Conservation (phyloP, 805 yeast genomes). For the Wickerhamiella australiensis region DNA sequence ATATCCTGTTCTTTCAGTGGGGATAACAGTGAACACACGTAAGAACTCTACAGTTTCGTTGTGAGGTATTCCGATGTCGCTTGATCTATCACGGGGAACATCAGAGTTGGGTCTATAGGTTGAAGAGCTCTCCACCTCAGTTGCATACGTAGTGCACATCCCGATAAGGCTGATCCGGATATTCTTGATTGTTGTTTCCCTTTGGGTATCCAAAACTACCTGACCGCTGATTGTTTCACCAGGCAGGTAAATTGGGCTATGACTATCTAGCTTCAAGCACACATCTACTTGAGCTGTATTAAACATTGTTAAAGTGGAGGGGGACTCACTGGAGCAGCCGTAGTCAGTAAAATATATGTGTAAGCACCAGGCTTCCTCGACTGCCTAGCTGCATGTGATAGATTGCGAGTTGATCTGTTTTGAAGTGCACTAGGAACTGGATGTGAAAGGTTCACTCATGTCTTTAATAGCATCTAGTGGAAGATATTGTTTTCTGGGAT, state of each 20-base stretch:
- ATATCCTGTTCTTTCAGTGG: neutral
- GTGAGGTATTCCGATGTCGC: too few relatives aligned
- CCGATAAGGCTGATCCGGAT: neutral
- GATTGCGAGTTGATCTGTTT: too few relatives aligned
- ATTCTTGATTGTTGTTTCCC: neutral
- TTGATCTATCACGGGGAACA: too few relatives aligned
- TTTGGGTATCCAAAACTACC: neutral
- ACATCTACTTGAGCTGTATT: neutral
- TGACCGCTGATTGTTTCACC: neutral
- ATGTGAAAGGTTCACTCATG: too few relatives aligned
- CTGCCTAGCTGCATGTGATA: too few relatives aligned
- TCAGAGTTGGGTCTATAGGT: too few relatives aligned
- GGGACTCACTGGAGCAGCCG: too few relatives aligned
- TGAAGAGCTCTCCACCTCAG: neutral
- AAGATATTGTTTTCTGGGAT: too few relatives aligned
- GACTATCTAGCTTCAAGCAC: neutral
- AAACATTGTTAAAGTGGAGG: neutral
- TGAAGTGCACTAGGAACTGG: too few relatives aligned
- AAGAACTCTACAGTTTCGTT: neutral
- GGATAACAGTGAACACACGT: neutral
- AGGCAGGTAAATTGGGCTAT: neutral
- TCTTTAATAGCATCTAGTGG: too few relatives aligned
- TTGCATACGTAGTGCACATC: neutral
- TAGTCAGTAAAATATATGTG: too few relatives aligned
- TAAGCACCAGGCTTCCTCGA: too few relatives aligned